phyloP scores from a whole-genome alignment of 148 eudicot species.

The Silene uniflora region DNA sequence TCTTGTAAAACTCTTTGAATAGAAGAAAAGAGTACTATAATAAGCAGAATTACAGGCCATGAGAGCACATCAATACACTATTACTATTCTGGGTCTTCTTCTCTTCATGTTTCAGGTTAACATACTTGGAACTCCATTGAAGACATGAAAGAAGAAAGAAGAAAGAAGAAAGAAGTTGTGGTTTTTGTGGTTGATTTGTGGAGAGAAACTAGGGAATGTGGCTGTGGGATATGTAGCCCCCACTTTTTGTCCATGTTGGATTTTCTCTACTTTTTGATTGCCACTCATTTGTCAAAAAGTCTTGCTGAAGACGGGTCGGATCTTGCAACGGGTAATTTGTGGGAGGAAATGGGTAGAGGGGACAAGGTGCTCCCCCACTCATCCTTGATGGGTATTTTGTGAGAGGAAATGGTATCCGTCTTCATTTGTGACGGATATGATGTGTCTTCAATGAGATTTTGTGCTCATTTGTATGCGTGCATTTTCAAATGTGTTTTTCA shows the following conservation, averaged over 20 bases:
- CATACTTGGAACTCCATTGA: neutral
- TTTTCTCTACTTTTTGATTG: neutral
- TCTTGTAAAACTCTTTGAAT: slow-evolving; percentile 8
- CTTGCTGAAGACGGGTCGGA: too few relatives aligned
- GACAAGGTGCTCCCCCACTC: too few relatives aligned
- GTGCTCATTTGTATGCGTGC: too few relatives aligned
- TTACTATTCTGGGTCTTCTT: neutral
- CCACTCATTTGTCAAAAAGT: neutral
- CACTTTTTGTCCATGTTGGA: too few relatives aligned
- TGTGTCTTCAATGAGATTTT: too few relatives aligned
- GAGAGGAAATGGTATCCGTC: too few relatives aligned
- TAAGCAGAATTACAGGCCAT: slow-evolving; percentile 28
- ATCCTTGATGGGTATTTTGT: too few relatives aligned
- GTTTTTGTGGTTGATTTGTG: neutral
- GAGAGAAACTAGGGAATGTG: neutral
- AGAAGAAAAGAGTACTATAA: slow-evolving; percentile 10
- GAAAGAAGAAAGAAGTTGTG: too few relatives aligned
- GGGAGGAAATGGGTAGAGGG: too few relatives aligned
- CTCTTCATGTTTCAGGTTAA: slow-evolving; percentile 24
- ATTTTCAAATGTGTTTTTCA: too few relatives aligned
- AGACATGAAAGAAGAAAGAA: neutral
- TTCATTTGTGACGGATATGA: too few relatives aligned
- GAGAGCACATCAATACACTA: slow-evolving; percentile 19
- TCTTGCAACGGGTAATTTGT: too few relatives aligned
- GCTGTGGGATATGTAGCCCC: neutral